These are phyloP conservation scores for Arthrobotrys conoides DNA, from an alignment of 2,329 filamentous ascomycete species.

Conservation along the genomic window DNA sequence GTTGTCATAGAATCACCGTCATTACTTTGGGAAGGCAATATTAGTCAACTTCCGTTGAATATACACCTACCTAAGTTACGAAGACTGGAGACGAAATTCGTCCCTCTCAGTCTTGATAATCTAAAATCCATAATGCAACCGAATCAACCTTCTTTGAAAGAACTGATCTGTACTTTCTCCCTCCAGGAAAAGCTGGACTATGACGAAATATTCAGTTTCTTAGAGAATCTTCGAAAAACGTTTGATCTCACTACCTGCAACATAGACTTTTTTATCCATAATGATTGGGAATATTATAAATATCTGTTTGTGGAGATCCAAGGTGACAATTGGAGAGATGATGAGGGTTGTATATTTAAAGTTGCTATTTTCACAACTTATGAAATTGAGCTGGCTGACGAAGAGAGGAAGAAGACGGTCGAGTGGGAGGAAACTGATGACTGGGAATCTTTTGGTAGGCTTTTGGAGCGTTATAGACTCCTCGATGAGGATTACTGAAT, in stretches of 20 bases:
- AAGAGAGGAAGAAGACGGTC: not conserved
- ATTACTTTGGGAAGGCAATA: not conserved
- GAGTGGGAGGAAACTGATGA: not conserved
- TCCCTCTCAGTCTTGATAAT: not conserved
- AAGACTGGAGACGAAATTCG: slow-evolving; percentile 17
- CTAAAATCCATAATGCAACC: slow-evolving; percentile 5
- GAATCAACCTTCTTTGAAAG: slow-evolving; percentile 23
- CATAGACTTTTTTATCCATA: not conserved
- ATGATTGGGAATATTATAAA: not conserved
- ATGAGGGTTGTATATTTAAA: not conserved
- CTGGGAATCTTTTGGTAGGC: no score
- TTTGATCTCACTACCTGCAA: not conserved
- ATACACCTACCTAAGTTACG: slow-evolving; percentile 4
- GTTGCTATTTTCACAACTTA: not conserved
- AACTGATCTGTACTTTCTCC: slow-evolving; percentile 22
- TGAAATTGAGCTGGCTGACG: not conserved
- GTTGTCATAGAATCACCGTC: slow-evolving; percentile 9
- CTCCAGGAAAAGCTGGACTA: not conserved
- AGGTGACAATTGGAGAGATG: not conserved
- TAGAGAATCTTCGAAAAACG: not conserved
- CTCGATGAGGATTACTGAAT: no score
- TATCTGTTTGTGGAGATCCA: not conserved
- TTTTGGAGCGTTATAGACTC: no score
- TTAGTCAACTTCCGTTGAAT: slow-evolving; percentile 1
- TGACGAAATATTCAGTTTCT: not conserved